Conservation (phyloP, 495 filamentous ascomycete species). For the Copromyces sp. region DNA sequence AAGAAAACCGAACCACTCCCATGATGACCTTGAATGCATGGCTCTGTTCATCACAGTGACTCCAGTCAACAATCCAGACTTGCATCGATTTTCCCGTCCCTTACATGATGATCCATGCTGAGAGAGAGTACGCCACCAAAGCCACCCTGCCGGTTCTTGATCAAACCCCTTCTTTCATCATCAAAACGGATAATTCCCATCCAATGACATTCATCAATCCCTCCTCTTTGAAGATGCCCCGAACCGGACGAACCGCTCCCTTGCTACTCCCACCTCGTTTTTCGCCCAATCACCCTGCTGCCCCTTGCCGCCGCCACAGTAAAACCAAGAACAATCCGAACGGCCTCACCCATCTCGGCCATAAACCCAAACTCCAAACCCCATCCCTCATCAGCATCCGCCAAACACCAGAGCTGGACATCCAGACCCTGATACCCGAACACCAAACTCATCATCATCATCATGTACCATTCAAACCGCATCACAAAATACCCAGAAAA, state of each 20-base stretch:
- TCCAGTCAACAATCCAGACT: background rate
- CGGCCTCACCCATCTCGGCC: background rate
- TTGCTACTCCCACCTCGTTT: background rate
- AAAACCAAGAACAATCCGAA: background rate
- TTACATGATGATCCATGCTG: background rate
- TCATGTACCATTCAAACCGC: background rate
- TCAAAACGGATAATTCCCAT: background rate
- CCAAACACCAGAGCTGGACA: background rate
- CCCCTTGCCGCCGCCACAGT: background rate
- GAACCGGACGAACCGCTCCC: background rate
- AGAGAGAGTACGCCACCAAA: background rate
- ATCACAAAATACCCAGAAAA: background rate
- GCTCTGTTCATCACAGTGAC: conserved; percentile 38
- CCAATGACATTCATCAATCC: background rate
- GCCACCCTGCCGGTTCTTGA: background rate
- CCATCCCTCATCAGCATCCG: background rate
- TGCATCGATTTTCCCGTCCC: background rate
- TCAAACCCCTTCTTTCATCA: background rate
- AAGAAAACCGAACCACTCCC: conserved; percentile 72
- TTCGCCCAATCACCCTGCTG: background rate
- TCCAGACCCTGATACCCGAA: background rate
- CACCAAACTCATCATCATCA: background rate
- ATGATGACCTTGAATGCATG: conserved; percentile 66
- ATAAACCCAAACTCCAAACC: background rate
- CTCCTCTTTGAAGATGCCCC: background rate